Evolutionary conservation across 768 basidiomycete genomes (phyloP).

Genomic region (Mycena sanguinolenta): DNA sequence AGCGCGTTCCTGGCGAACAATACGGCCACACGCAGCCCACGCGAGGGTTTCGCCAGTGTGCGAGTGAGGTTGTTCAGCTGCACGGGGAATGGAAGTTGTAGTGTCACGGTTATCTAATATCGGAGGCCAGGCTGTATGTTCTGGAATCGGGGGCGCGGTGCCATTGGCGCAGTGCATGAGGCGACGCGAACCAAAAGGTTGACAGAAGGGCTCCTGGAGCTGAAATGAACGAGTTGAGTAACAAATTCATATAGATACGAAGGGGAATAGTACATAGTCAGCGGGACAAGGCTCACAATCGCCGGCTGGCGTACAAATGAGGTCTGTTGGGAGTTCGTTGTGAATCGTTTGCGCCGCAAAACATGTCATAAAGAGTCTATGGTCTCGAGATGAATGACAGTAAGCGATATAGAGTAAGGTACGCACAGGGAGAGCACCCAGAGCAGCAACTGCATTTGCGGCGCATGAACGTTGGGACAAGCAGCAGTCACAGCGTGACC

Average conservation of each 20-base stretch:
- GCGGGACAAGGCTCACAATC: constrained; percentile 74
- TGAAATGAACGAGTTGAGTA: constrained; percentile 44
- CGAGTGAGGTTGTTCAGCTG: constrained; percentile 15
- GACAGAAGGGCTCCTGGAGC: constrained; percentile 91
- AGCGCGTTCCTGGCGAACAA: constrained; percentile 79
- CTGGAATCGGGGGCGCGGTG: constrained; percentile 37
- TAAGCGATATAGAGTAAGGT: too few relatives aligned
- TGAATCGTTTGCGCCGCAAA: constrained; percentile 34
- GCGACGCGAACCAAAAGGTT: constrained; percentile 95
- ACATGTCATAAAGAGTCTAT: constrained; percentile 36
- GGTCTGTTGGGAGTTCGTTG: constrained; percentile 36
- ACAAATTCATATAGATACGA: neutral
- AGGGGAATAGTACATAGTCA: constrained; percentile 60
- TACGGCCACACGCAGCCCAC: constrained; percentile 95
- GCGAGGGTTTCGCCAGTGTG: constrained; percentile 75
- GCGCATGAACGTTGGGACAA: constrained; percentile 24
- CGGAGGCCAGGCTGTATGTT: constrained; percentile 12
- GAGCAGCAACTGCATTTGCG: constrained; percentile 21
- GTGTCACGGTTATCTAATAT: constrained; percentile 21
- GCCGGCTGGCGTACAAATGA: constrained; percentile 69
- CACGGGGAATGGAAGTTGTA: neutral
- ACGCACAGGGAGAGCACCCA: constrained; percentile 30
- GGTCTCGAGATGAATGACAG: neutral
- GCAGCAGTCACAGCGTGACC: neutral
- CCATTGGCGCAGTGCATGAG: constrained; percentile 82